Base-by-base conservation (phyloP, 441 rosid species). In the Aleurites moluccanus region DNA sequence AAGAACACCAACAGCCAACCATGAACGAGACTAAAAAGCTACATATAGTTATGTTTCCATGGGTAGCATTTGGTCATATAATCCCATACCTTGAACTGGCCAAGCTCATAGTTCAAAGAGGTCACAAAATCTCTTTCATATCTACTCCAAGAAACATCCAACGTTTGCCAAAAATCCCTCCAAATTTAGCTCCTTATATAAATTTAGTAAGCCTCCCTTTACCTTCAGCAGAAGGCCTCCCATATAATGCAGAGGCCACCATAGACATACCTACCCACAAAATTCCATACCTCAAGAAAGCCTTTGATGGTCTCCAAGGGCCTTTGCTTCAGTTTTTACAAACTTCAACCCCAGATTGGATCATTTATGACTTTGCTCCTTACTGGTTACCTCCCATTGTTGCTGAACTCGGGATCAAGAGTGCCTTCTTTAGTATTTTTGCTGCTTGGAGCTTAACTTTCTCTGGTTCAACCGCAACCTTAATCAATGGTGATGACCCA, bases 61-160 rank as follows among this genome's bases (percentile, higher is more conserved):
- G 64, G 64, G 9, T 59, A 1, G 64, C 64, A 25, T 59, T 59
- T 59, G 64, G 64, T 11, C 64, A 59, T 59, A 59, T 59, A 6
- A 59, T 59, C 38, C 64, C 64, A 25, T 59, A 11, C 18, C 28
- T 59, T 59, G 33, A 59, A 7, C 35, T 59, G 2, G 64, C 64
- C 38, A 59, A 59, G 18, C 35, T 10, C 18, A 59, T 59, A 14
- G 64, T 20, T 35, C 6, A 59, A 14, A 25, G 33, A 0, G 64
- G 64, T 14, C 64, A 59, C 20, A 25, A 13, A 0, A 33, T 62
- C 33, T 72, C 75, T 40, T 72, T 61, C 10, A 45, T 72, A 10
- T 72, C 75, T 6, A 59, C 64, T 59, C 64, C 64, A 27, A 44
- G n/a, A 45, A 72, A 62, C 56, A 72, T 72, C 44, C 25, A 42